Evolutionary conservation across 106 monocot genomes (phyloP).

Genomic region (Narthecium ossifragum): DNA sequence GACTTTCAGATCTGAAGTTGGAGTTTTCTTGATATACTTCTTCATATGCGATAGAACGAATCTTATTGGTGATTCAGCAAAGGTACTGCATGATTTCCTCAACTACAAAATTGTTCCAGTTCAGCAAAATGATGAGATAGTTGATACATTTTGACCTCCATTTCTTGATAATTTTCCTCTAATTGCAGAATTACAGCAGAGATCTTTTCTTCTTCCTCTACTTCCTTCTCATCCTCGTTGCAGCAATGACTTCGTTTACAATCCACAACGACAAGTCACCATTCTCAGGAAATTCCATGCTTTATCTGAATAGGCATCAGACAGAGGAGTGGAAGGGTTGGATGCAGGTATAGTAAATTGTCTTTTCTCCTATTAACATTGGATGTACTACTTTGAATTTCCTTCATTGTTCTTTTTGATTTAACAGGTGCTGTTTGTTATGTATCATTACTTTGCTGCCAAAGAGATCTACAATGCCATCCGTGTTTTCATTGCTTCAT

Average conservation of each 20-base stretch:
- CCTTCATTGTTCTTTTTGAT: not conserved
- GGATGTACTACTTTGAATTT: too few species aligned
- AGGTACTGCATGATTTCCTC: constrained; percentile 3
- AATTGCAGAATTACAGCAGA: constrained; percentile 29
- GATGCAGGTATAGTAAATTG: too few species aligned
- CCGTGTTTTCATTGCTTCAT: constrained; percentile 42
- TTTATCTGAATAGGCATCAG: constrained; percentile 33
- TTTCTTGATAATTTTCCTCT: not conserved
- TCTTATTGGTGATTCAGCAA: constrained; percentile 23
- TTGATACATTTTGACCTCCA: not conserved
- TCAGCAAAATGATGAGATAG: too few species aligned
- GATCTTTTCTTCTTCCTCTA: constrained; percentile 37
- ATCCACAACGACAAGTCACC: constrained; percentile 26
- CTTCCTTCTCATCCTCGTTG: constrained; percentile 32
- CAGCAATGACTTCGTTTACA: constrained; percentile 28
- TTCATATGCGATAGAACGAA: constrained; percentile 33
- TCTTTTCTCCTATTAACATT: too few species aligned
- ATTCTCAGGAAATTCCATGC: constrained; percentile 26
- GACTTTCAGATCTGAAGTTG: constrained; percentile 32
- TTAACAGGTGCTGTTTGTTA: constrained; percentile 48
- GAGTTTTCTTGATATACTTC: constrained; percentile 26
- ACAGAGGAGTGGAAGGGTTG: constrained; percentile 44
- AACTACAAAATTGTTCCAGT: too few species aligned
- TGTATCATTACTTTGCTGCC: constrained; percentile 58
- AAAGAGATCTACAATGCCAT: constrained; percentile 56